These are phyloP conservation scores for Fagopyrum esculentum DNA, from an alignment of 148 eudicot genomes.

Conservation along the genomic window DNA sequence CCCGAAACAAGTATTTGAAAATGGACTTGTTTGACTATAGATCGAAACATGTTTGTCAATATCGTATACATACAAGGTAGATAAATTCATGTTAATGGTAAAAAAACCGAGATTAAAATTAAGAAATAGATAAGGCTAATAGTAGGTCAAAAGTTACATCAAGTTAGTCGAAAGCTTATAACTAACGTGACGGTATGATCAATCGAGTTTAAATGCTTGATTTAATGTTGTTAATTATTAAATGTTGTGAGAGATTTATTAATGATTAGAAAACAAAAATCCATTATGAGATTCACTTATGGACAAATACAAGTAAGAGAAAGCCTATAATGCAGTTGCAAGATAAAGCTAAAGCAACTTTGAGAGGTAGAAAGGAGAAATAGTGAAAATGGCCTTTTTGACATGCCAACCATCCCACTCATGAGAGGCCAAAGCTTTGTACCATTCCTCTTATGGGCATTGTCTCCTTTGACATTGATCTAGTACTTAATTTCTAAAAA, in stretches of 20 bases:
- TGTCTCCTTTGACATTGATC: neutral
- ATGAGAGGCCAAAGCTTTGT: neutral
- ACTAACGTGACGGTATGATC: neutral
- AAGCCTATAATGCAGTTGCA: neutral
- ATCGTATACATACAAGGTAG: no score
- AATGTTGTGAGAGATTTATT: neutral
- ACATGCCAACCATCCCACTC: neutral
- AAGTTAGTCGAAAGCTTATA: neutral
- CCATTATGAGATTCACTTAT: neutral
- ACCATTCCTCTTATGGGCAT: neutral
- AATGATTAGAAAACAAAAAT: no score
- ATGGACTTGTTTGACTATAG: no score
- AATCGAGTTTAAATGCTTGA: neutral
- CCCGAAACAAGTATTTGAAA: no score
- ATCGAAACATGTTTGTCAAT: no score
- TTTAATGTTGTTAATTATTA: neutral
- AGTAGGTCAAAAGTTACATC: neutral
- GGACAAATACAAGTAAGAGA: neutral
- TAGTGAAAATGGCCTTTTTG: neutral
- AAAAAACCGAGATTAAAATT: no score
- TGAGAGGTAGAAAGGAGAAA: conserved; percentile 3
- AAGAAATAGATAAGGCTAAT: no score
- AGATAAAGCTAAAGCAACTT: neutral
- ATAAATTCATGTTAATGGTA: no score
- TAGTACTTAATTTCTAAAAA: neutral